Percentiles rank a stretch among this genome's conserved stretches.
phyloP scores from a whole-genome alignment of 345 rosid genomes.

The Eucalyptus leucophloia region DNA sequence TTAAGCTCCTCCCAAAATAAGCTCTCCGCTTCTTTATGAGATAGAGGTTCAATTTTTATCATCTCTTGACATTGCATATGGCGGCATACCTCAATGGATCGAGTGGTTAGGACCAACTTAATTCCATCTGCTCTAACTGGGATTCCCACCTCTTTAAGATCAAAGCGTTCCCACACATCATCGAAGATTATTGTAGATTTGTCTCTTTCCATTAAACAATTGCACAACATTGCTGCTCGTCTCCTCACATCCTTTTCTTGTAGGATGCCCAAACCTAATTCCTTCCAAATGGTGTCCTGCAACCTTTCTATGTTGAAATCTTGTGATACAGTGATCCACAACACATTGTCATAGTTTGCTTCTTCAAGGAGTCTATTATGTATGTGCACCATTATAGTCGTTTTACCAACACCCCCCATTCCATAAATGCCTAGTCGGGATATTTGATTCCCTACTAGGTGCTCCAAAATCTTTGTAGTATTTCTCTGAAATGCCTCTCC shows the following conservation, averaged over 20 bases:
- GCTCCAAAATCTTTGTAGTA: not conserved
- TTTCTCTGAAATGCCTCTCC: not conserved
- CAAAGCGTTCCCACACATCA: not conserved
- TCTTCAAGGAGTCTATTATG: not conserved
- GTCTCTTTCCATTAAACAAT: not conserved
- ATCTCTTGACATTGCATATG: not conserved
- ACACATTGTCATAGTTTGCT: not conserved
- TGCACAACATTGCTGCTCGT: accelerated
- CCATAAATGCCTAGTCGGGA: not conserved
- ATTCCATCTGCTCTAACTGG: not conserved
- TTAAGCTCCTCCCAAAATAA: not conserved
- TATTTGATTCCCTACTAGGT: not conserved
- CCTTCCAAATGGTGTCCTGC: not conserved
- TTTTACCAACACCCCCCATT: not conserved
- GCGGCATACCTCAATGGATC: not conserved
- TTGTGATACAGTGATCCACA: not conserved
- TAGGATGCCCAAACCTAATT: accelerated
- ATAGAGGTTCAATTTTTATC: not conserved
- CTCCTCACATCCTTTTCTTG: not conserved
- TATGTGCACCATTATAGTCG: not conserved
- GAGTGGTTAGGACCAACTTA: not conserved
- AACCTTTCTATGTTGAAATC: not conserved
- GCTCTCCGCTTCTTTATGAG: not conserved
- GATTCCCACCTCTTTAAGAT: not conserved
- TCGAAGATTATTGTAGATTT: too few species aligned